Evolutionary conservation across 192 early-diverging fungal species (phyloP), one percentile per base, ranked within the genome.

Genomic region (Coemansia sp.): DNA sequence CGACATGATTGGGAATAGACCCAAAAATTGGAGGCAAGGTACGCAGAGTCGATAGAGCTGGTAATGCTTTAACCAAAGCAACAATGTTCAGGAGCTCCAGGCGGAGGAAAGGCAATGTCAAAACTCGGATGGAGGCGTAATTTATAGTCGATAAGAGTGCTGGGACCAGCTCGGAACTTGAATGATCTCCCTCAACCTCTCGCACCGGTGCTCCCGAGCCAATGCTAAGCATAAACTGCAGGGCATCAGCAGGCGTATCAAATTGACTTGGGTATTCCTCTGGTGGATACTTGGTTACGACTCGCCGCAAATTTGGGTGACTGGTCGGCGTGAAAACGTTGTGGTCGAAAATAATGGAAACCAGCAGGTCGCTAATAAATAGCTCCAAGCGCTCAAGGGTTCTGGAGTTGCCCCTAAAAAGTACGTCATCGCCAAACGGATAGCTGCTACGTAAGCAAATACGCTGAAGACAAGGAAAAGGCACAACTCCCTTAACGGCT

Each of bases 351-450:
- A 58, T 27, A 27, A 58, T 58, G 0, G 11, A 13, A 11, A 34
- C 55, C 7, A 29, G 27, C 27, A 15, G 4, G 2, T 27, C 27
- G 13, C 17, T n/a, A 1, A 58, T 4, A 2, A 15, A 12, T 4
- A 58, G 34, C 13, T 32, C 13, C 31, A 66, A 12, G 53, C 38
- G 20, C 34, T 66, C 50, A 8, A 66, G 50, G 0, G 64, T 66
- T 0, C 13, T 19, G 11, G 10, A 39, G 11, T 66, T 66, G 1
- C 64, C 64, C 1, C 64, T 27, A 15, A 66, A 66, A 15, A 66
- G 36, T 19, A 55, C 51, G 32, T 66, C 64, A 27, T 66, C 50
- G 15, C 36, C 46, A 27, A 66, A 66, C 32, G 64, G 64, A 20
- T 66, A 66, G 46, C 34, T 27, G 27, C 20, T 15, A 42, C 8